Base-by-base conservation (phyloP, 768 basidiomycete species). In the Kwoniella shandongensis region DNA sequence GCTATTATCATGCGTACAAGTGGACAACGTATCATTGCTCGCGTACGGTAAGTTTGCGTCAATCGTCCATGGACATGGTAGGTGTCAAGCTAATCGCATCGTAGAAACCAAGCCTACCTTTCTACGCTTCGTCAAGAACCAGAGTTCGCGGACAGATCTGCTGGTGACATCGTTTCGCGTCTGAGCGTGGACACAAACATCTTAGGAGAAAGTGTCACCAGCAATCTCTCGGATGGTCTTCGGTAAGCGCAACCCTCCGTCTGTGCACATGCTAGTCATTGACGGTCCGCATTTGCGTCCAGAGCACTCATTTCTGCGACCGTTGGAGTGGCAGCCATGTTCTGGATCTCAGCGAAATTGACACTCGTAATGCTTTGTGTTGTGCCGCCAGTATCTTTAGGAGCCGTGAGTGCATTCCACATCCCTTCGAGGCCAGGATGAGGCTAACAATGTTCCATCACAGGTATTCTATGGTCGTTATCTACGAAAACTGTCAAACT, bases 311-410 rank as follows among this genome's bases (percentile, higher is more conserved):
- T 97, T 30, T 93, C 94, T 81, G 89, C 91, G 29, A 85, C 87
- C n/a, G 92, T 91, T 64, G 94, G 94, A 50, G 91, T 97, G 61
- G 90, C 88, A 44, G 89, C 91, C 39, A 99, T 97, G 94, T 85
- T 97, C 66, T 93, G 87, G 76, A 83, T 94, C 52, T 93, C 78
- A 2, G 70, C 73, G 0, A 87, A 86, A 39, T 79, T 99, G 57
- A 98, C 94, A 0, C 74, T 88, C 52, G 80, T 97, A 63, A 98
- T 99, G 94, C 82, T 99, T 49, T 84, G 86, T 32, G 85, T 97
- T 46, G 92, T 97, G 3, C 91, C 67, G 83, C 93, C 78, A 38
- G 81, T 79, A 22, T 70, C 73, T 27, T 81, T 78, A 59, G 72
- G 74, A 44, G 76, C 77, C 8, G 76, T 73, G 41, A 55, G 54